Conservation (phyloP, 2,329 filamentous ascomycete species). For the Aspergillus sp. region DNA sequence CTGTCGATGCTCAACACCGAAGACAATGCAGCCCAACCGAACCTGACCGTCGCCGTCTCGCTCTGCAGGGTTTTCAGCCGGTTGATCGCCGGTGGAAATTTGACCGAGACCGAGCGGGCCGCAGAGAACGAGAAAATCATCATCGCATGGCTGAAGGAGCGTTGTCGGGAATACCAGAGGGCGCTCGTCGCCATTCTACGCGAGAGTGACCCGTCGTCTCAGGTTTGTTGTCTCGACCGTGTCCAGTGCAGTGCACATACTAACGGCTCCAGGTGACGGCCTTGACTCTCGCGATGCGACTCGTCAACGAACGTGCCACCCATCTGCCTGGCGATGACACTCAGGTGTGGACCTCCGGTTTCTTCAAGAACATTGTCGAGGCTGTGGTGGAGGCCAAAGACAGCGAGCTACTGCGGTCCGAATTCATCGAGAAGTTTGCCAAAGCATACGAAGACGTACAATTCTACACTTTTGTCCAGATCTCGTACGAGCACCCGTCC, state of each 20-base stretch:
- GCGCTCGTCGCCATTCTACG: conserved; percentile 61
- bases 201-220: conserved; percentile 57
- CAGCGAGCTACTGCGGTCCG: conserved; percentile 60
- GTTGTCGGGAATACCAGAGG: conserved; percentile 68
- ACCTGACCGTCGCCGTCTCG: conserved; percentile 70
- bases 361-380: conserved; percentile 64
- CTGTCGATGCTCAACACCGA: conserved; percentile 58
- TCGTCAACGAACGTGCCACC: conserved; percentile 75
- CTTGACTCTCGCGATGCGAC: conserved; percentile 75
- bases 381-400: conserved; percentile 59
- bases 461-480: conserved; percentile 73
- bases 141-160: conserved; percentile 73
- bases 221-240: conserved; percentile 28
- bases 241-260: neutral
- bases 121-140: conserved; percentile 73
- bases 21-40: conserved; percentile 52
- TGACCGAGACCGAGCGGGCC: conserved; percentile 63
- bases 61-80: conserved; percentile 84
- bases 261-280: conserved; percentile 56
- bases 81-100: conserved; percentile 69
- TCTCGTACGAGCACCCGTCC: conserved; percentile 59
- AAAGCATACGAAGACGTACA: conserved; percentile 80
- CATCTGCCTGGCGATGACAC: conserved; percentile 60
- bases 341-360: conserved; percentile 65
- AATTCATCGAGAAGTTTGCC: conserved; percentile 75